Conservation (phyloP, 192 early-diverging fungal genomes). For the Gorgonomyces haynaldii region DNA sequence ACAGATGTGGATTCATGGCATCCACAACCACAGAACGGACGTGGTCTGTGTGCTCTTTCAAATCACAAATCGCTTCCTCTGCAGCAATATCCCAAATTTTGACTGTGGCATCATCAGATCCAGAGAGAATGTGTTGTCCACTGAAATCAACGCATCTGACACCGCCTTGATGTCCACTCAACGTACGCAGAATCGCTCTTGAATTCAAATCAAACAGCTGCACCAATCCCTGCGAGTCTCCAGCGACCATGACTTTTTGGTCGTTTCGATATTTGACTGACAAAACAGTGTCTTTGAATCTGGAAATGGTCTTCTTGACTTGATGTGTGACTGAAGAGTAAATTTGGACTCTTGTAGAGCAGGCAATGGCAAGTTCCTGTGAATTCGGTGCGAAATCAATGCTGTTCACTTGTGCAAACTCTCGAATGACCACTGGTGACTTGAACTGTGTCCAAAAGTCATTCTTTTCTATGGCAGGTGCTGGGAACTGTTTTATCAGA, state of each 20-base stretch:
- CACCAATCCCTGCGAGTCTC: constrained; percentile 79
- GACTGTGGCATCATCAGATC: constrained; percentile 86
- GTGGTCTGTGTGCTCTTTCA: constrained; percentile 81
- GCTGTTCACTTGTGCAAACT: constrained; percentile 70
- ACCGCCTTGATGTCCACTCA: constrained; percentile 36
- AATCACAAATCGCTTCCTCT: constrained; percentile 52
- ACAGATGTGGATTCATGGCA: constrained; percentile 64
- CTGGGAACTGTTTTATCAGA: not conserved
- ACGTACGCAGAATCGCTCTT: constrained; percentile 44
- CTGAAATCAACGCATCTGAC: not conserved
- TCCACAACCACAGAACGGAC: constrained; percentile 66
- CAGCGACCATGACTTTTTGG: constrained; percentile 85
- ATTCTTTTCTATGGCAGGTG: not conserved
- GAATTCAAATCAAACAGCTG: constrained; percentile 52
- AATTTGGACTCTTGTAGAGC: constrained; percentile 81
- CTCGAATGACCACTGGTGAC: constrained; percentile 80
- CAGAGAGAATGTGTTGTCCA: constrained; percentile 59
- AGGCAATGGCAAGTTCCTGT: constrained; percentile 84
- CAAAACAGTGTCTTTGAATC: constrained; percentile 83
- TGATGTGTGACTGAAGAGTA: constrained; percentile 74
- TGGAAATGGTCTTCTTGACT: constrained; percentile 81
- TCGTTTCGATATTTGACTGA: constrained; percentile 69
- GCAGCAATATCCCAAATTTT: constrained; percentile 89
- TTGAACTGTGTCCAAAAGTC: constrained; percentile 12
- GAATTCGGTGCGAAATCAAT: constrained; percentile 55